Conservation (phyloP, 2,329 filamentous ascomycete species). For the Incumbomyces delicatus region DNA sequence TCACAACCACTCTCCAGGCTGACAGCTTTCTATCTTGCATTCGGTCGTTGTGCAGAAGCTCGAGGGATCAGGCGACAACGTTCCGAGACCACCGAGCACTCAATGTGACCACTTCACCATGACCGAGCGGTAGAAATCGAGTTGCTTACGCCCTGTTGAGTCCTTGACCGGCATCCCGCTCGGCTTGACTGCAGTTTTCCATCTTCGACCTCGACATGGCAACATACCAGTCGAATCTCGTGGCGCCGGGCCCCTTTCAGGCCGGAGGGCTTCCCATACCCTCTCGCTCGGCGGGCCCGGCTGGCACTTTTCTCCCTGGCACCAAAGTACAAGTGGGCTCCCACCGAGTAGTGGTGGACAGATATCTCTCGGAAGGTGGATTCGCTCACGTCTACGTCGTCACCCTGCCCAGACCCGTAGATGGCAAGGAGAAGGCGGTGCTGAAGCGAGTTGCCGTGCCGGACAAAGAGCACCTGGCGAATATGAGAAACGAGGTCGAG, state of each 20-base stretch:
- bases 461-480: constrained; percentile 85
- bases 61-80: not conserved
- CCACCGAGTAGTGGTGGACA: constrained; percentile 88
- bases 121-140: constrained; percentile 6
- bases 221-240: constrained; percentile 18
- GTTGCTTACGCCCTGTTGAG: not conserved
- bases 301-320: constrained; percentile 81
- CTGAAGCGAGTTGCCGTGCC: constrained; percentile 93
- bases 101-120: constrained; percentile 1
- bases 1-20: not conserved
- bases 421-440: constrained; percentile 72
- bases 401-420: constrained; percentile 65
- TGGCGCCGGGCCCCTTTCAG: constrained; percentile 13
- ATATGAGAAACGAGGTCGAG: constrained; percentile 97
- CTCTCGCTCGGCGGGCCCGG: constrained; percentile 34
- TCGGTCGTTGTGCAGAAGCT: not conserved
- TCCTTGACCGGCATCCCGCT: not conserved
- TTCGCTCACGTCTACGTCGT: constrained; percentile 98
- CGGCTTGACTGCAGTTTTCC: not conserved
- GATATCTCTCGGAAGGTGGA: constrained; percentile 94
- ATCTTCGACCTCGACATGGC: constrained; percentile 12
- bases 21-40: not conserved
- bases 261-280: constrained; percentile 19
- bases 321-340: constrained; percentile 94
- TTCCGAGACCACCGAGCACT: not conserved